Conservation (phyloP, 2,329 filamentous ascomycete genomes). For the Pseudogymnoascus sp. region DNA sequence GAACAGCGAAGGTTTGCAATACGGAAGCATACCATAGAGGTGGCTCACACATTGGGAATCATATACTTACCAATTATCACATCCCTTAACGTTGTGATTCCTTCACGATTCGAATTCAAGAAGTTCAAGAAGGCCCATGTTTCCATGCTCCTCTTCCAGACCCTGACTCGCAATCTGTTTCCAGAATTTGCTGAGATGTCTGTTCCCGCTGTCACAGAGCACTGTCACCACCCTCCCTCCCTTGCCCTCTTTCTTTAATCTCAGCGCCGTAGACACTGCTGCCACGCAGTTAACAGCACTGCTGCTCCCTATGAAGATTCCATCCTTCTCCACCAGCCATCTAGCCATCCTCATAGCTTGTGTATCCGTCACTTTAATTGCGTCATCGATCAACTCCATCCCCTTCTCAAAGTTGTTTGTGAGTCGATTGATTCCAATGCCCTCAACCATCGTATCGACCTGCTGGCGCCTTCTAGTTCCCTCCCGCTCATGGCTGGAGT, state of each 20-base stretch:
- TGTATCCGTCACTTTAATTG: constrained; percentile 76
- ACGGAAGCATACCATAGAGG: not conserved
- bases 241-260: constrained; percentile 52
- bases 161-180: constrained; percentile 61
- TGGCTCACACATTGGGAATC: not conserved
- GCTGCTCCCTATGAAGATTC: constrained; percentile 88
- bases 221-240: constrained; percentile 64
- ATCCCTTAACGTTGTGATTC: not conserved
- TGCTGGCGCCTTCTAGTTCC: constrained; percentile 83
- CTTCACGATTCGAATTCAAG: constrained; percentile 28
- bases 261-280: constrained; percentile 59
- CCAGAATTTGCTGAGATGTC: constrained; percentile 82
- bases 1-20: not conserved
- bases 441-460: constrained; percentile 93
- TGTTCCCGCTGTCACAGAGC: constrained; percentile 74
- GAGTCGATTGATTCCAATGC: constrained; percentile 90
- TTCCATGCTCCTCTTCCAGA: constrained; percentile 48
- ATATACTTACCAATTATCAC: not conserved
- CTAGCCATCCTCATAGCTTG: constrained; percentile 92
- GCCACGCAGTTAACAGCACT: constrained; percentile 94
- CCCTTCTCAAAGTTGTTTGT: constrained; percentile 89
- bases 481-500: constrained; percentile 78
- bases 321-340: constrained; percentile 92
- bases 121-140: constrained; percentile 41
- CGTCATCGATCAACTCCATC: constrained; percentile 78